These are phyloP conservation scores for Grigorovia humatica DNA, from an alignment of 805 yeast species.

Conservation along the genomic window DNA sequence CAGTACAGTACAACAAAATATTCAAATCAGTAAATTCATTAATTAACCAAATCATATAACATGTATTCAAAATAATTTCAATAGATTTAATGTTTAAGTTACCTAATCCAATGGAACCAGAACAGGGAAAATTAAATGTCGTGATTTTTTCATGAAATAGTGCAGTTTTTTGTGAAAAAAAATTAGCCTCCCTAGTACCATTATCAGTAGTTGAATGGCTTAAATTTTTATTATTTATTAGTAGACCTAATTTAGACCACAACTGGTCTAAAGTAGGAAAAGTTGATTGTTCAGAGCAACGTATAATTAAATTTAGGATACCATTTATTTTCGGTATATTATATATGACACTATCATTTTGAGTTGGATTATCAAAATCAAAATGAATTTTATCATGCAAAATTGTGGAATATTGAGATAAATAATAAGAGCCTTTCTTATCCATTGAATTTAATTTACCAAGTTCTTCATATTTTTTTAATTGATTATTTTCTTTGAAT, in stretches of 20 bases:
- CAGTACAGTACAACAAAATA: slow-evolving; percentile 64
- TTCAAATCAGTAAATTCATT: slow-evolving; percentile 26
- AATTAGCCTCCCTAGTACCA: no score
- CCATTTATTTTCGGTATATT: slow-evolving; percentile 40
- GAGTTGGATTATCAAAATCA: slow-evolving; percentile 8
- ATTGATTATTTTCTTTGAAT: slow-evolving; percentile 4
- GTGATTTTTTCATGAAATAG: no score
- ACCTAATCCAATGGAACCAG: slow-evolving; percentile 75
- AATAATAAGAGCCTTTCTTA: slow-evolving; percentile 33
- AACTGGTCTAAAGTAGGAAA: slow-evolving; percentile 39
- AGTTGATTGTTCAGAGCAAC: slow-evolving; percentile 48
- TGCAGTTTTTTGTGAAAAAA: no score
- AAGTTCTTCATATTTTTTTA: background rate
- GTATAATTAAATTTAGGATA: slow-evolving; percentile 33
- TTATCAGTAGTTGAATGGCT: no score
- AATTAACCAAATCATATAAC: slow-evolving; percentile 36
- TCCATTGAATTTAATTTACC: background rate
- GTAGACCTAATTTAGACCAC: slow-evolving; percentile 7
- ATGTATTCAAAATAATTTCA: slow-evolving; percentile 57
- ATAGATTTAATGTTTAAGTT: slow-evolving; percentile 57
- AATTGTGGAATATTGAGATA: slow-evolving; percentile 42
- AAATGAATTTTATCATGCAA: slow-evolving; percentile 27
- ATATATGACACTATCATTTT: slow-evolving; percentile 28
- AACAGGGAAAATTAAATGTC: slow-evolving; percentile 61
- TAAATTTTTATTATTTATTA: slow-evolving; percentile 7